Percentiles rank a stretch among this genome's conserved stretches.
Evolutionary conservation across 257 asterid genomes (phyloP).

Genomic region (Petrea volubilis): DNA sequence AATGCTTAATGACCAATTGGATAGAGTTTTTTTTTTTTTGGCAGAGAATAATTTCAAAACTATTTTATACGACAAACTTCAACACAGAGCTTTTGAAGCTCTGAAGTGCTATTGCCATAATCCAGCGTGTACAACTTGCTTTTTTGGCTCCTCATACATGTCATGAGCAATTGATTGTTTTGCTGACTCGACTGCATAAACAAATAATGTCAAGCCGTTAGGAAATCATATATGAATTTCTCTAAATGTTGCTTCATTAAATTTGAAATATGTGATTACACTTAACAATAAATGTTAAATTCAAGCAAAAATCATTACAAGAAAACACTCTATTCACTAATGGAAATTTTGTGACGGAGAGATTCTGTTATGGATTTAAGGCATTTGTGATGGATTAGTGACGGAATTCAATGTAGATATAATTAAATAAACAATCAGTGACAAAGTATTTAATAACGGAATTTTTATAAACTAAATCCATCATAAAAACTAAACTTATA

Average conservation of each 20-base stretch:
- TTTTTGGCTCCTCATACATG: constrained; percentile 56
- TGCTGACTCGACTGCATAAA: constrained; percentile 48
- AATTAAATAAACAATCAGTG: no score
- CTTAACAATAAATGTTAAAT: no score
- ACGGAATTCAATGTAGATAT: no score
- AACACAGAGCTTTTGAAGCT: constrained; percentile 59
- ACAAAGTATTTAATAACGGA: no score
- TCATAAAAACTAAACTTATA: no score
- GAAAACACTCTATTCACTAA: no score
- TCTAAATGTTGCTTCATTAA: background rate
- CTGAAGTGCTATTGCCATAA: constrained; percentile 25
- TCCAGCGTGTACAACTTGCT: constrained; percentile 42
- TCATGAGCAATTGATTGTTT: constrained; percentile 51
- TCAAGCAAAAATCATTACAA: no score
- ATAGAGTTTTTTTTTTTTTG: background rate
- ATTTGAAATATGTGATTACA: no score
- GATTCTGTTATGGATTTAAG: no score
- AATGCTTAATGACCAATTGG: background rate
- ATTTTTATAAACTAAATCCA: no score
- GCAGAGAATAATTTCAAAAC: background rate
- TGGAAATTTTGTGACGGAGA: no score
- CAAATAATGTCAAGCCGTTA: background rate
- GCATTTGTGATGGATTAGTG: no score
- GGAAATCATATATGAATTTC: background rate
- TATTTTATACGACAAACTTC: constrained; percentile 43